A percentile compares a stretch with the other conserved stretches of the same genome.
Evolutionary conservation across 1,284 basidiomycete species (phyloP).

Genomic region (Neotropicomus parvogracilis): DNA sequence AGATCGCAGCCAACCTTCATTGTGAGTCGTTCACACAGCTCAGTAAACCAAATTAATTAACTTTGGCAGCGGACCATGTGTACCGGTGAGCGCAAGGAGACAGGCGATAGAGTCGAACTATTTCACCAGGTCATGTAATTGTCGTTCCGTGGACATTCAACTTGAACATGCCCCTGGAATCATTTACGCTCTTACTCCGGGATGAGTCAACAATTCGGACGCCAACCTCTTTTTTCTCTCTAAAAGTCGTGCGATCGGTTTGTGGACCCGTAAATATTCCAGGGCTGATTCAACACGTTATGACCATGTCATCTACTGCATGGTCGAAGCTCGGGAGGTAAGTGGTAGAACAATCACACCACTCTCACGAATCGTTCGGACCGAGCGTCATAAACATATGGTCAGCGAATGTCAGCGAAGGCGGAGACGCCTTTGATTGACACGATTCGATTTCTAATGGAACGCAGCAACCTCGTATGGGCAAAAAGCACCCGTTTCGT

Average conservation of each 20-base stretch:
- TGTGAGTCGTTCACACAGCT: constrained; percentile 43
- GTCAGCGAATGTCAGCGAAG: constrained; percentile 2
- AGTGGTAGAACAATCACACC: constrained; percentile 1
- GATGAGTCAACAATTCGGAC: background rate
- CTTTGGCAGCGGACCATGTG: constrained; percentile 53
- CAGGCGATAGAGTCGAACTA: constrained; percentile 12
- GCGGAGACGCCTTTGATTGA: background rate
- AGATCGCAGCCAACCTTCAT: constrained; percentile 92
- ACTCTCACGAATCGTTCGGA: background rate
- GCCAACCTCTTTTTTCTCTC: too few relatives aligned
- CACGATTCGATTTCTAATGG: constrained; percentile 9
- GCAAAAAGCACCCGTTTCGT: constrained; percentile 1
- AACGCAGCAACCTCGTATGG: background rate
- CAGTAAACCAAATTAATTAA: constrained; percentile 11
- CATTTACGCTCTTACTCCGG: background rate
- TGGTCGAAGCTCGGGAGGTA: background rate
- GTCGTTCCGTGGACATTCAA: constrained; percentile 12
- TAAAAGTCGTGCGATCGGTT: background rate
- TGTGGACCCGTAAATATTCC: background rate
- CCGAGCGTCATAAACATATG: background rate
- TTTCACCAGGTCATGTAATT: constrained; percentile 25
- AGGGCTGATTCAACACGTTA: background rate
- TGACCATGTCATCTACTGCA: background rate
- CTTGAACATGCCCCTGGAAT: constrained; percentile 7
- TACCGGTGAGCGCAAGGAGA: constrained; percentile 46